phyloP scores from a whole-genome alignment of 768 basidiomycete species.

The Kwoniella pini region DNA sequence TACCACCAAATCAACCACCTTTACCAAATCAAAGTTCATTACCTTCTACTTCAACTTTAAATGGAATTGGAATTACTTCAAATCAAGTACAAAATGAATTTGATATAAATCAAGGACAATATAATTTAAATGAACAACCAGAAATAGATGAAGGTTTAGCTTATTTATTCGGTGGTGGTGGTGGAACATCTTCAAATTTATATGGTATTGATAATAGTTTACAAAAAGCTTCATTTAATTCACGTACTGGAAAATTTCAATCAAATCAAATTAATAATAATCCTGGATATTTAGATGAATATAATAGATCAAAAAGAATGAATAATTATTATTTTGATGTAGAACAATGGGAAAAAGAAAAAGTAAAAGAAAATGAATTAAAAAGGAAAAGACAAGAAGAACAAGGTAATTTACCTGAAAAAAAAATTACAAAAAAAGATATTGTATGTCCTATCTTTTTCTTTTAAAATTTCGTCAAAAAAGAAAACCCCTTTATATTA shows the following conservation, averaged over 20 bases:
- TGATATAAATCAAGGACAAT: neutral
- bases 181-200: slow-evolving; percentile 2
- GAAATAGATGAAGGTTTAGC: slow-evolving; percentile 15
- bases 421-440: slow-evolving; percentile 51
- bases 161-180: slow-evolving; percentile 15
- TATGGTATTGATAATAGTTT: neutral
- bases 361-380: slow-evolving; percentile 34
- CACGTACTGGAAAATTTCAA: slow-evolving; percentile 51
- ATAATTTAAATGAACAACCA: neutral
- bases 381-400: slow-evolving; percentile 45
- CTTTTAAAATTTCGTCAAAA: neutral
- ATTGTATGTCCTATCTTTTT: slow-evolving; percentile 41
- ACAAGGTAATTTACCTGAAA: slow-evolving; percentile 20
- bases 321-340: slow-evolving; percentile 52
- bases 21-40: slow-evolving; percentile 10
- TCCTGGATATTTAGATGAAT: slow-evolving; percentile 49
- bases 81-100: slow-evolving; percentile 35
- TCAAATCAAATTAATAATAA: slow-evolving; percentile 22
- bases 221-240: slow-evolving; percentile 50
- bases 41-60: too few species aligned
- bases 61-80: too few species aligned
- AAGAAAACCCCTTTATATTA: too few species aligned
- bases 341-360: slow-evolving; percentile 50
- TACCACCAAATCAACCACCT: slow-evolving; percentile 19
- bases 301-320: slow-evolving; percentile 49